phyloP scores from a whole-genome alignment of 2,329 filamentous ascomycete species.

The Aspergillus pseudoviridinutans region DNA sequence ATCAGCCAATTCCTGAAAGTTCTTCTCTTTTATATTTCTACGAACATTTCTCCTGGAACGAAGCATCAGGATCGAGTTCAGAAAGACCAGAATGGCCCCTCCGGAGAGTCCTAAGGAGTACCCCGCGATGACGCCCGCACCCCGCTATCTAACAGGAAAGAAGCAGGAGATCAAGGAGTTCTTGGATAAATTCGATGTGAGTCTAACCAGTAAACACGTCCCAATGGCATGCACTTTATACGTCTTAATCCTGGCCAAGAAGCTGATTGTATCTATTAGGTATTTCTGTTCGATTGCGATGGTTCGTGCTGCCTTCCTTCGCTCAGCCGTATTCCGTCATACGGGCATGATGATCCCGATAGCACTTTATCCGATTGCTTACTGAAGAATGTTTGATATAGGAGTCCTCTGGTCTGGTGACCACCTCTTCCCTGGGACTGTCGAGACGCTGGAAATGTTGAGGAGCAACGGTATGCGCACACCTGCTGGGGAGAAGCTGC shows the following conservation, averaged over 20 bases:
- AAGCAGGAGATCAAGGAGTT: slow-evolving; percentile 73
- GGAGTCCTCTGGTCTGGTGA: slow-evolving; percentile 97
- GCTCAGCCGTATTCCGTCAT: slow-evolving; percentile 1
- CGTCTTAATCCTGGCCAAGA: neutral
- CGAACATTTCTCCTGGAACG: neutral
- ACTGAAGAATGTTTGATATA: slow-evolving; percentile 46
- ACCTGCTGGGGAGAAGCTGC: neutral
- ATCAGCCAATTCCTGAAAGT: neutral
- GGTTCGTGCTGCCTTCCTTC: slow-evolving; percentile 52
- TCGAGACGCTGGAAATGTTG: slow-evolving; percentile 79
- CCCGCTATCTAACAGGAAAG: slow-evolving; percentile 72
- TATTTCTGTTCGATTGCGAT: slow-evolving; percentile 96
- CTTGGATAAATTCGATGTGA: slow-evolving; percentile 85
- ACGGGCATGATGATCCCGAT: slow-evolving; percentile 1
- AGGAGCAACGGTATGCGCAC: slow-evolving; percentile 66
- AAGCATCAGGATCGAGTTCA: neutral
- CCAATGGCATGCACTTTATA: neutral
- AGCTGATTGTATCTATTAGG: slow-evolving; percentile 47
- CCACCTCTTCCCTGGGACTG: slow-evolving; percentile 77
- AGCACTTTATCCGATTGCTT: slow-evolving; percentile 16
- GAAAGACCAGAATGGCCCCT: neutral
- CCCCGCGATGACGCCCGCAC: slow-evolving; percentile 24
- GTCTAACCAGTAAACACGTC: slow-evolving; percentile 33
- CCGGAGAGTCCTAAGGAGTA: slow-evolving; percentile 3
- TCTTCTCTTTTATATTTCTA: neutral